Evolutionary conservation across 108 stramenopile species (phyloP).

Genomic region (Mediolabrus comicus): DNA sequence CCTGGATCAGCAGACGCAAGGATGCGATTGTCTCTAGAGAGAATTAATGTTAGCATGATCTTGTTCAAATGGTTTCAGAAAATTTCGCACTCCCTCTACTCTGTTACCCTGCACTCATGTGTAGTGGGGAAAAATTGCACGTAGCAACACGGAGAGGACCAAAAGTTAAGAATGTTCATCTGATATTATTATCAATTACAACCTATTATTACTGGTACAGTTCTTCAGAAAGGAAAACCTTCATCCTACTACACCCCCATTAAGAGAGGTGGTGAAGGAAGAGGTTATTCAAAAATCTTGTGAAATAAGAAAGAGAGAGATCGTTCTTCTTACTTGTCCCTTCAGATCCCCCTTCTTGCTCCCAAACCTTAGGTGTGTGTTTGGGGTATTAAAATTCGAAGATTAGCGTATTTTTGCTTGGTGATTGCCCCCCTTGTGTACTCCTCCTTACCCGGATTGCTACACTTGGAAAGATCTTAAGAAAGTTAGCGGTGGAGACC

Average conservation of each 20-base stretch:
- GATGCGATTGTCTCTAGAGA: no score
- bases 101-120: no score
- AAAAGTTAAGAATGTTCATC: not conserved
- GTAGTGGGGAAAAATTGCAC: no score
- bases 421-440: not conserved
- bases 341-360: not conserved
- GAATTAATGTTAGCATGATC: no score
- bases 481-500: no score
- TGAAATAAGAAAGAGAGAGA: not conserved
- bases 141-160: no score
- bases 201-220: not conserved
- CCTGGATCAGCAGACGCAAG: no score
- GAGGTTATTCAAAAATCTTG: not conserved
- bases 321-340: no score
- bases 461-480: conserved; percentile 1
- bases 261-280: not conserved
- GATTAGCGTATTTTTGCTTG: not conserved
- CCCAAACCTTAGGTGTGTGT: not conserved
- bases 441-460: conserved; percentile 2
- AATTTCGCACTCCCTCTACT: no score
- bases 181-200: not conserved
- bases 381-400: not conserved
- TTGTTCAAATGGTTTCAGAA: no score
- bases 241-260: no score
- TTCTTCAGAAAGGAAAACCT: not conserved